phyloP scores from a whole-genome alignment of 106 monocot genomes.

The Gastrodia elata region DNA sequence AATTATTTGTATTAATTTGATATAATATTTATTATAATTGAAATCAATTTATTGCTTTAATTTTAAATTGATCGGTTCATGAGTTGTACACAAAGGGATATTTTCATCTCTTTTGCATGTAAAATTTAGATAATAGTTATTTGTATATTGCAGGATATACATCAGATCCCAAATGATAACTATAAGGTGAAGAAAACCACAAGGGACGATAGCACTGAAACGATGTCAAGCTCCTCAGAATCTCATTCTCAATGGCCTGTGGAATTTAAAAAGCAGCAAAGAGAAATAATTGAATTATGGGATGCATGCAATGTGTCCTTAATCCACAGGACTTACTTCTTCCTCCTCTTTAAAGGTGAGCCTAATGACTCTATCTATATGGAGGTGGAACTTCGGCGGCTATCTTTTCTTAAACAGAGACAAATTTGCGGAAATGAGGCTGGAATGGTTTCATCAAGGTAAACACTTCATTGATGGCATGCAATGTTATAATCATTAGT shows the following conservation, averaged over 20 bases:
- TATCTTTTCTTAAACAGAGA: slow-evolving; percentile 44
- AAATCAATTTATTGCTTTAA: too few species aligned
- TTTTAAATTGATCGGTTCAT: too few species aligned
- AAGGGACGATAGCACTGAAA: slow-evolving; percentile 32
- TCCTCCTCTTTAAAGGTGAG: slow-evolving; percentile 84
- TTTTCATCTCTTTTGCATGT: background rate
- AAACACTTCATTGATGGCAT: background rate
- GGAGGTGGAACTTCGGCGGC: slow-evolving; percentile 78
- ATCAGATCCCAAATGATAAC: slow-evolving; percentile 6
- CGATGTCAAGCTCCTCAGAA: slow-evolving; percentile 26
- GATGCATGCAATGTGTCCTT: slow-evolving; percentile 76
- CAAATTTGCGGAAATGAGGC: slow-evolving; percentile 9
- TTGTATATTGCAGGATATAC: slow-evolving; percentile 30
- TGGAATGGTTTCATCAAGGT: slow-evolving; percentile 40
- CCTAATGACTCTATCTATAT: slow-evolving; percentile 70
- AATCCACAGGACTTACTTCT: slow-evolving; percentile 79
- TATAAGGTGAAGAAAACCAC: slow-evolving; percentile 15
- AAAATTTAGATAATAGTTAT: too few species aligned
- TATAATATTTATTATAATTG: too few species aligned
- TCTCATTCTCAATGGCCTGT: too few species aligned
- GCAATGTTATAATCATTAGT: too few species aligned
- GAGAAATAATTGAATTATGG: slow-evolving; percentile 73
- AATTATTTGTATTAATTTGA: too few species aligned
- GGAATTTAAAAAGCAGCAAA: slow-evolving; percentile 60
- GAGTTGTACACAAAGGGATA: too few species aligned